Evolutionary conservation across 192 early-diverging fungal species (phyloP).

Genomic region (Backusella parvicylindrica): DNA sequence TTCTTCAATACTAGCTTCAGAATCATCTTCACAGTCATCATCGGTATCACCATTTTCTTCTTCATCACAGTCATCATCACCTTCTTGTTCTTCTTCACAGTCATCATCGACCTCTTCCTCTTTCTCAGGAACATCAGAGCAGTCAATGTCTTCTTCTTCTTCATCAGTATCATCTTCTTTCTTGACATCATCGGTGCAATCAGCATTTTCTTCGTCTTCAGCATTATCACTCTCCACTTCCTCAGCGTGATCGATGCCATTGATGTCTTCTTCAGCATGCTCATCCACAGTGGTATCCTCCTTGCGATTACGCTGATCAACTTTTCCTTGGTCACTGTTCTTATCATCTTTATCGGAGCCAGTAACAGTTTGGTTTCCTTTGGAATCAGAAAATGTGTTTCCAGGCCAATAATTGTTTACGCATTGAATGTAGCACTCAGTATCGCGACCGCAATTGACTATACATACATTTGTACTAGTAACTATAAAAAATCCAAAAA

Average conservation of each 20-base stretch:
- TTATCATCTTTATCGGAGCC: background rate
- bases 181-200: background rate
- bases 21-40: background rate
- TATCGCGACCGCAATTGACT: background rate
- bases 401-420: conserved; percentile 5
- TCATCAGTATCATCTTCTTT: background rate
- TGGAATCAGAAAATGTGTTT: background rate
- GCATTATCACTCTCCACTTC: background rate
- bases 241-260: background rate
- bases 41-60: background rate
- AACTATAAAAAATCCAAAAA: background rate
- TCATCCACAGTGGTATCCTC: background rate
- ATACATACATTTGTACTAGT: background rate
- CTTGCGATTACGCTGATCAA: background rate
- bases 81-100: background rate
- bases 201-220: background rate
- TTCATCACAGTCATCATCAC: background rate
- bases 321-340: background rate
- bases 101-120: background rate
- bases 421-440: background rate
- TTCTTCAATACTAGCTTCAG: background rate
- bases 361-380: background rate
- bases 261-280: background rate
- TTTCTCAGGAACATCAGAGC: background rate
- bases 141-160: background rate